Percentiles rank a stretch among this genome's conserved stretches.
These are phyloP conservation scores for Backusella luteola DNA, from an alignment of 192 early-diverging fungal genomes.

Conservation along the genomic window DNA sequence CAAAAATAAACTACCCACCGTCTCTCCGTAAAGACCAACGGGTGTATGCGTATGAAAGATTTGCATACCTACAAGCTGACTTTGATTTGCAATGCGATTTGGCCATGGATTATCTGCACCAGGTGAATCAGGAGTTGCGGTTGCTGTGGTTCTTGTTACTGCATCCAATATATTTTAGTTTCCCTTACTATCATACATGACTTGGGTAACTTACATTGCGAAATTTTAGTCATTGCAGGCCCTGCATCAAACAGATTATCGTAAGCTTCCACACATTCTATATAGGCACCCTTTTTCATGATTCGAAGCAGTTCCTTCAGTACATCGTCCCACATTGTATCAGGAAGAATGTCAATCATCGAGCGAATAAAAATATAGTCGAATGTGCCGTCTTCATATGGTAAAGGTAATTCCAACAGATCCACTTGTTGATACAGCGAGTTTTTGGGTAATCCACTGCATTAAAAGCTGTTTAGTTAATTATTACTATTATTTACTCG, in stretches of 20 bases:
- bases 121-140: not conserved
- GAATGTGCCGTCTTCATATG: constrained; percentile 20
- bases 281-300: constrained; percentile 26
- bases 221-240: constrained; percentile 19
- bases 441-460: constrained; percentile 2
- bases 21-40: constrained; percentile 16
- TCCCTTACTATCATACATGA: not conserved
- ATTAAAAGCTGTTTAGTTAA: not conserved
- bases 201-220: not conserved
- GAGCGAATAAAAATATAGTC: constrained; percentile 26
- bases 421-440: constrained; percentile 12
- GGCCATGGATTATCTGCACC: constrained; percentile 19
- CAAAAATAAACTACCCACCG: constrained; percentile 15
- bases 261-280: constrained; percentile 28
- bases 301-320: constrained; percentile 17
- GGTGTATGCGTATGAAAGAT: constrained; percentile 25
- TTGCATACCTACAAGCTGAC: constrained; percentile 15
- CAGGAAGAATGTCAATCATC: constrained; percentile 19
- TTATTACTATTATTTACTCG: not conserved
- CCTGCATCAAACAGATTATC: constrained; percentile 24
- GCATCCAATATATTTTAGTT: not conserved
- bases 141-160: not conserved
- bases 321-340: constrained; percentile 16
- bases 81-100: constrained; percentile 16
- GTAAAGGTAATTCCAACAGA: constrained; percentile 14